These are phyloP conservation scores for Xylariaceae sp. DNA, from an alignment of 2,329 filamentous ascomycete genomes.

Conservation along the genomic window DNA sequence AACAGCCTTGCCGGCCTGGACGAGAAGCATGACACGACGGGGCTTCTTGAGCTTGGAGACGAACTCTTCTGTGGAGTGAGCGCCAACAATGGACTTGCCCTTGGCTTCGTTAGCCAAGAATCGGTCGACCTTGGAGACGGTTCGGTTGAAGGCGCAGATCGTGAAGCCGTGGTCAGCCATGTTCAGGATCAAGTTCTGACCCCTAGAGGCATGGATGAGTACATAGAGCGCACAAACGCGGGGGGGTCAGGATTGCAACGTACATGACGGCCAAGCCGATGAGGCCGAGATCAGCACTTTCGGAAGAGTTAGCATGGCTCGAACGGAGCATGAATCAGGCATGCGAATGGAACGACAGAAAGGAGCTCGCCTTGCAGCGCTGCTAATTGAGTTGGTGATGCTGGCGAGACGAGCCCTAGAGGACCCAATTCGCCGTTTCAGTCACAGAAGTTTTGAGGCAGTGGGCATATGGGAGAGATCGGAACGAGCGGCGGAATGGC, in stretches of 20 bases:
- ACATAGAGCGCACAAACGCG: constrained; percentile 8
- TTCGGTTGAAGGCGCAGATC: constrained; percentile 97
- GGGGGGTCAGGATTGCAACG: constrained; percentile 29
- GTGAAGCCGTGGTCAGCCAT: constrained; percentile 92
- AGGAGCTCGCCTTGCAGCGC: constrained; percentile 50
- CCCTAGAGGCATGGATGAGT: constrained; percentile 36
- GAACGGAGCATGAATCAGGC: constrained; percentile 21
- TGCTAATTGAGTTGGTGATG: constrained; percentile 60
- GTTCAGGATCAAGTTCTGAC: constrained; percentile 85
- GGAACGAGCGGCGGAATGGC: constrained; percentile 16
- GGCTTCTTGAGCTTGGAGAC: constrained; percentile 95
- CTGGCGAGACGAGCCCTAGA: constrained; percentile 69
- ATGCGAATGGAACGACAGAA: constrained; percentile 11
- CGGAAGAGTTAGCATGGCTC: constrained; percentile 51
- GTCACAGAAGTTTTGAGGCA: constrained; percentile 19
- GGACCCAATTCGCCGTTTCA: constrained; percentile 28
- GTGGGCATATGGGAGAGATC: constrained; percentile 23
- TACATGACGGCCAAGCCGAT: constrained; percentile 90
- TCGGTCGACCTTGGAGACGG: constrained; percentile 93
- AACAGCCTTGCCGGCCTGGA: constrained; percentile 96
- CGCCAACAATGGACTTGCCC: constrained; percentile 93
- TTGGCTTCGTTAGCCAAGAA: constrained; percentile 90
- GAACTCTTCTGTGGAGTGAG: constrained; percentile 92
- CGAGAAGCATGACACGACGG: constrained; percentile 95
- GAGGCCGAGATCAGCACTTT: constrained; percentile 83